A percentile compares a stretch with the other conserved stretches of the same genome.
Evolutionary conservation across 2,329 filamentous ascomycete species (phyloP).

Genomic region (Metarhizium sp.): DNA sequence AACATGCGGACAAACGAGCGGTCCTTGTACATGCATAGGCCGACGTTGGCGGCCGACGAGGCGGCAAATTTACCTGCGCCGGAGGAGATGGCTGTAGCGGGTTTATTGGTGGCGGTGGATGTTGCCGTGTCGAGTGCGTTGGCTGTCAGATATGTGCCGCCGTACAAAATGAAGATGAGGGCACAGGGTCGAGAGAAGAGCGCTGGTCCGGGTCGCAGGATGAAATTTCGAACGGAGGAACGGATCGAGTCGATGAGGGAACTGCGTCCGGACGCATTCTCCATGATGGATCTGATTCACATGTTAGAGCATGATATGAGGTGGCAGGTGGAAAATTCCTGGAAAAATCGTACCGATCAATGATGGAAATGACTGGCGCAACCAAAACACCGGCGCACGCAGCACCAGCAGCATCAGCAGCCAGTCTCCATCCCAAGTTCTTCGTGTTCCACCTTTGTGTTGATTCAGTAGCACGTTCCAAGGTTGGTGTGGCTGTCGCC

Average conservation of each 20-base stretch:
- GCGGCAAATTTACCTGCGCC: slow-evolving; percentile 74
- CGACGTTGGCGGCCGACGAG: slow-evolving; percentile 74
- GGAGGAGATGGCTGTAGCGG: slow-evolving; percentile 56
- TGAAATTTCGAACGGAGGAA: slow-evolving; percentile 44
- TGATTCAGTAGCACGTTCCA: background rate
- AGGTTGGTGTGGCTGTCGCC: background rate
- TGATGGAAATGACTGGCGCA: slow-evolving; percentile 76
- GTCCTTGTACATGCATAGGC: slow-evolving; percentile 84
- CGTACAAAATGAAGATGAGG: slow-evolving; percentile 69
- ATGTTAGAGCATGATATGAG: slow-evolving; percentile 9
- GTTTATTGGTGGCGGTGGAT: slow-evolving; percentile 50
- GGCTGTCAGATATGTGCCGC: slow-evolving; percentile 80
- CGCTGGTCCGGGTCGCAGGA: slow-evolving; percentile 51
- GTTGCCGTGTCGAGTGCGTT: slow-evolving; percentile 76
- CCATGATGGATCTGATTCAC: slow-evolving; percentile 58
- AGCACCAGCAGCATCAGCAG: slow-evolving; percentile 60
- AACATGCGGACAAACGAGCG: slow-evolving; percentile 77
- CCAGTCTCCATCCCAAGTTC: slow-evolving; percentile 57
- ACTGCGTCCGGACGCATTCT: slow-evolving; percentile 65
- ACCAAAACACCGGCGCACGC: slow-evolving; percentile 64
- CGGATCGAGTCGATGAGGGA: slow-evolving; percentile 51
- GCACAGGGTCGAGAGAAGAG: slow-evolving; percentile 57
- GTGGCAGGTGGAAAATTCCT: slow-evolving; percentile 1
- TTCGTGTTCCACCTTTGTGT: slow-evolving; percentile 59
- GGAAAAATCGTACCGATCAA: slow-evolving; percentile 60